Base-by-base conservation (phyloP, 2,329 filamentous ascomycete genomes). In the Calonectria ilicicola region DNA sequence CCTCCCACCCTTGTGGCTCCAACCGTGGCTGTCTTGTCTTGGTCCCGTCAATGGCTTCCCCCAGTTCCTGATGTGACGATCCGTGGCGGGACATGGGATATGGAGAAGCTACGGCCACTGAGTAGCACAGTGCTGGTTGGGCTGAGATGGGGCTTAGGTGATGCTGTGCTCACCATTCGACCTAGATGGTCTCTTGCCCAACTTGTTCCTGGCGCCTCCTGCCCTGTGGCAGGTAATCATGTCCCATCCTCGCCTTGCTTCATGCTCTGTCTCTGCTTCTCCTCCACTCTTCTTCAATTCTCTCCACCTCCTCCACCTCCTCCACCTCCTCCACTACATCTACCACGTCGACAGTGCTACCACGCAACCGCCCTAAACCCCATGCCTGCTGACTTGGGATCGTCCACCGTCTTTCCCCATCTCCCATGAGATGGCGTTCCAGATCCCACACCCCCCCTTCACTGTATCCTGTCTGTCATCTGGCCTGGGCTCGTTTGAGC, bases 361-460 rank as follows among this genome's bases (percentile, higher is more conserved):
- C 75, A 64, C 63, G 67, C 53, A 60, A 35, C 68, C 69, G 53
- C 58, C 72, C 66, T 74, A 69, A 72, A 72, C 68, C 66, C 78
- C 76, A 77, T 78, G 70, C 72, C 72, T 75, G 72, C 67, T 67
- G 63, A 66, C 72, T 75, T 74, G 60, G 40, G 77, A 77, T 79
- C 76, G 74, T 60, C 77, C 69, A 72, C 72, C 53, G 69, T 56
- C 73, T 75, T 79, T 78, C 76, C 73, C 53, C 75, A 77, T 79
- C 65, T 69, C 44, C 62, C 51, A 44, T 46, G 27, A 64, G 60
- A 67, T 72, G 70, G 44, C 47, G 44, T 77, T 68, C 64, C 67
- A 56, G 76, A 53, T 66, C 72, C 75, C 75, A 77, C 75, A 26
- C 78, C 76, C 67, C 73, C 77, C 64, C 73, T 68, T 62, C 65